phyloP scores from a whole-genome alignment of 345 rosid genomes.

The Salix viminalis region DNA sequence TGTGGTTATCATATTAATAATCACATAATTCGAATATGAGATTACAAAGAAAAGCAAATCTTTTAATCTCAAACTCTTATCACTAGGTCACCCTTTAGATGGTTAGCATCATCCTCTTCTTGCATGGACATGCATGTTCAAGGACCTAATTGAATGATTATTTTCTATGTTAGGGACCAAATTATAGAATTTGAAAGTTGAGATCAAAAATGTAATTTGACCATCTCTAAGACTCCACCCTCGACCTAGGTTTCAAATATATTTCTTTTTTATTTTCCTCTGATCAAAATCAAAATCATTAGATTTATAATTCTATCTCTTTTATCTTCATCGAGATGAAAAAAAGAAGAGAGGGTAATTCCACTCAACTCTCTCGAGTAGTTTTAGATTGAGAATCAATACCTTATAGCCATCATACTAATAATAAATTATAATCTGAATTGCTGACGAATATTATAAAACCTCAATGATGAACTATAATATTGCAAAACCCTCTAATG shows the following conservation, averaged over 20 bases:
- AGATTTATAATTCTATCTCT: no score
- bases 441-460: neutral
- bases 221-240: neutral
- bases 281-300: no score
- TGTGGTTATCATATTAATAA: no score
- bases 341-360: no score
- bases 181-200: neutral
- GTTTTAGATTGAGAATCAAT: neutral
- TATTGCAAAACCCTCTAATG: neutral
- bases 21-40: no score
- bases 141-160: neutral
- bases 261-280: no score
- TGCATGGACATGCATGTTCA: neutral
- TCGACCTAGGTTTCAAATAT: neutral
- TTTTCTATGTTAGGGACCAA: neutral
- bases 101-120: no score
- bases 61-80: no score
- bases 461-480: no score
- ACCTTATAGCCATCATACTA: neutral
- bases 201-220: neutral
- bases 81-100: rapidly evolving
- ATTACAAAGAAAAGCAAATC: rapidly evolving
- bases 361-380: no score
- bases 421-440: neutral
- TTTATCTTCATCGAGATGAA: no score